Evolutionary conservation across 73 alveolate species (phyloP).

Genomic region (Halteria grandinella): DNA sequence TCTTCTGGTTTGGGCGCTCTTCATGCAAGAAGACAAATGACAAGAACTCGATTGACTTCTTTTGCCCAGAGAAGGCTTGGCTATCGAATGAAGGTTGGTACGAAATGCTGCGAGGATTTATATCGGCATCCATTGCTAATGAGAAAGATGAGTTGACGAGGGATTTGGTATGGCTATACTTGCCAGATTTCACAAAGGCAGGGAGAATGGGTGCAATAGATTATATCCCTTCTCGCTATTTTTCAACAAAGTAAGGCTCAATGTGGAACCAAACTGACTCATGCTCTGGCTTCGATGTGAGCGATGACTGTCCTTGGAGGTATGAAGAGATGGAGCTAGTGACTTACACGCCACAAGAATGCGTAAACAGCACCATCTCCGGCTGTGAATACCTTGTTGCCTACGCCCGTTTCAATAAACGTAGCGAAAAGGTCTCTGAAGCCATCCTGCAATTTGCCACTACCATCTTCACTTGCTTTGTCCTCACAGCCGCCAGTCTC

Average conservation of each 20-base stretch:
- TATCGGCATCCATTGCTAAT: slow-evolving; percentile 30
- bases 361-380: background rate
- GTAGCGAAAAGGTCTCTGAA: slow-evolving; percentile 30
- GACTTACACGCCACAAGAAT: slow-evolving; percentile 53
- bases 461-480: slow-evolving; percentile 74
- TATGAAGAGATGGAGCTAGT: slow-evolving; percentile 68
- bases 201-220: slow-evolving; percentile 48
- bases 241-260: no score
- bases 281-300: slow-evolving; percentile 32
- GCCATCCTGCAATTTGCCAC: slow-evolving; percentile 62
- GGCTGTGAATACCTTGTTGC: slow-evolving; percentile 67
- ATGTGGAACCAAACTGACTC: slow-evolving; percentile 8
- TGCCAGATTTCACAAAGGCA: slow-evolving; percentile 59
- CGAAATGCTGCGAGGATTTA: slow-evolving; percentile 52
- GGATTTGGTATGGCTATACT: slow-evolving; percentile 69
- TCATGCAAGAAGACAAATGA: slow-evolving; percentile 36
- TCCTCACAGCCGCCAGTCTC: slow-evolving; percentile 69
- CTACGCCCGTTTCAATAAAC: slow-evolving; percentile 63
- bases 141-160: slow-evolving; percentile 48
- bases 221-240: no score
- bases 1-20: slow-evolving; percentile 81
- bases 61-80: slow-evolving; percentile 39
- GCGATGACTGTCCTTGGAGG: slow-evolving; percentile 27
- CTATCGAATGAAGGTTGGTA: slow-evolving; percentile 67
- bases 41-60: slow-evolving; percentile 7